Evolutionary conservation across 805 yeast species (phyloP).

Genomic region (Saturnispora zaruensis): DNA sequence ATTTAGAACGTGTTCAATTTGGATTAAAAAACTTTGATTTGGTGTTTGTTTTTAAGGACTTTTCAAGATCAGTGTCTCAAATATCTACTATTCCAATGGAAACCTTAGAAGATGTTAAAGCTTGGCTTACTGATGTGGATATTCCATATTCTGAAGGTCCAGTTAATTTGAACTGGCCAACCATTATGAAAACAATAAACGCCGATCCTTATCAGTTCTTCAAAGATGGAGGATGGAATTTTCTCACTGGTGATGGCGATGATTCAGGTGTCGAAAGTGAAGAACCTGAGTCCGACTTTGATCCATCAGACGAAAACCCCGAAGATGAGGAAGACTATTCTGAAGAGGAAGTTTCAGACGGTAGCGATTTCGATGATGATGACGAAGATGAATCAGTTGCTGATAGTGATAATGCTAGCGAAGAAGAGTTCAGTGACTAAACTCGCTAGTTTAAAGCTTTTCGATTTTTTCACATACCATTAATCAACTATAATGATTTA

Average conservation of each 20-base stretch:
- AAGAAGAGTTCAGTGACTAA: conserved; percentile 15
- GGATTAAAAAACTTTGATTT: conserved; percentile 94
- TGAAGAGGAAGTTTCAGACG: conserved; percentile 25
- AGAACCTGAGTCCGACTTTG: conserved; percentile 58
- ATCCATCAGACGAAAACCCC: conserved; percentile 54
- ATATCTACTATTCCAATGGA: conserved; percentile 93
- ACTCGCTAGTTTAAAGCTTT: not conserved
- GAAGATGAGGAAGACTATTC: conserved; percentile 41
- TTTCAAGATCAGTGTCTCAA: conserved; percentile 78
- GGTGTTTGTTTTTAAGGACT: conserved; percentile 94
- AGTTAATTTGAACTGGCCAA: conserved; percentile 90
- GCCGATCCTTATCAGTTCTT: conserved; percentile 94
- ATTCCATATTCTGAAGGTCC: conserved; percentile 93
- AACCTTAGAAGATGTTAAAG: conserved; percentile 81
- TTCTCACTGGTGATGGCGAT: conserved; percentile 83
- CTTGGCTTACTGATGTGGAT: conserved; percentile 97
- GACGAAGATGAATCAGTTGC: conserved; percentile 14
- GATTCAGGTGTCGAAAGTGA: conserved; percentile 61
- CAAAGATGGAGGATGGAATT: conserved; percentile 92
- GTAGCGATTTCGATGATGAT: conserved; percentile 18
- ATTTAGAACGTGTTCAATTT: conserved; percentile 93
- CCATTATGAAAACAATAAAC: conserved; percentile 87
- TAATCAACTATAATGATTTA: not conserved
- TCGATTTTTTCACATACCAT: not conserved
- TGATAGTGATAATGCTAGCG: conserved; percentile 16